phyloP scores from a whole-genome alignment of 106 monocot species.

The Dendrobium nobile region DNA sequence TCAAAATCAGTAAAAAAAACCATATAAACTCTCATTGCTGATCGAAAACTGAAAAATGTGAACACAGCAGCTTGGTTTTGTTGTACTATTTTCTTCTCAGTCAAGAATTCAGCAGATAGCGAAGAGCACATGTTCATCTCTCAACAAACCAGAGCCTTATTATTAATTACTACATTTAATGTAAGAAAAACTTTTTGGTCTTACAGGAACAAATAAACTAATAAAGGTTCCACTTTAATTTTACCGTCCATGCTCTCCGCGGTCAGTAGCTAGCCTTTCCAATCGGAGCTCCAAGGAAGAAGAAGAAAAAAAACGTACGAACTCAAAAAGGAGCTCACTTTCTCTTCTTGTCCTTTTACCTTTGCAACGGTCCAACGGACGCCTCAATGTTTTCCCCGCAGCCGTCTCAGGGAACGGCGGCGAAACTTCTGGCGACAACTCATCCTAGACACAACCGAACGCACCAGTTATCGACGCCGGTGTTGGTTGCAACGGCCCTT shows the following conservation, averaged over 20 bases:
- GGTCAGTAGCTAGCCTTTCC: background rate
- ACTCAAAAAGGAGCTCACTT: conserved; percentile 3
- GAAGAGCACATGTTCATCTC: too few relatives aligned
- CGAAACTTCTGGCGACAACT: background rate
- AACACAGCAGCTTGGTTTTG: too few relatives aligned
- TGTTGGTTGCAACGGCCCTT: background rate
- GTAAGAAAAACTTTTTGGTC: background rate
- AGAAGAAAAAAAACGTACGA: background rate
- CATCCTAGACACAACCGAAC: background rate
- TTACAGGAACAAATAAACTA: background rate
- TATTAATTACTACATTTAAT: background rate
- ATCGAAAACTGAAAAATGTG: too few relatives aligned
- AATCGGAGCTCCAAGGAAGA: background rate
- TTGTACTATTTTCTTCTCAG: too few relatives aligned
- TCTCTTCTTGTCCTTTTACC: too few relatives aligned
- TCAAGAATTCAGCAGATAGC: too few relatives aligned
- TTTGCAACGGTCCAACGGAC: conserved; percentile 2
- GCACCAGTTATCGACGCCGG: background rate
- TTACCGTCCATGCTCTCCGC: background rate
- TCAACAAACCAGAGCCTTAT: background rate
- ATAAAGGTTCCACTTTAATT: background rate
- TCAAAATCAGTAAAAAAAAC: too few relatives aligned
- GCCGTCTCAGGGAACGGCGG: conserved; percentile 5
- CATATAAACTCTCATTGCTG: too few relatives aligned
- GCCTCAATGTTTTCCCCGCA: background rate